Evolutionary conservation across 345 rosid species (phyloP).

Genomic region (Brassica nigra): DNA sequence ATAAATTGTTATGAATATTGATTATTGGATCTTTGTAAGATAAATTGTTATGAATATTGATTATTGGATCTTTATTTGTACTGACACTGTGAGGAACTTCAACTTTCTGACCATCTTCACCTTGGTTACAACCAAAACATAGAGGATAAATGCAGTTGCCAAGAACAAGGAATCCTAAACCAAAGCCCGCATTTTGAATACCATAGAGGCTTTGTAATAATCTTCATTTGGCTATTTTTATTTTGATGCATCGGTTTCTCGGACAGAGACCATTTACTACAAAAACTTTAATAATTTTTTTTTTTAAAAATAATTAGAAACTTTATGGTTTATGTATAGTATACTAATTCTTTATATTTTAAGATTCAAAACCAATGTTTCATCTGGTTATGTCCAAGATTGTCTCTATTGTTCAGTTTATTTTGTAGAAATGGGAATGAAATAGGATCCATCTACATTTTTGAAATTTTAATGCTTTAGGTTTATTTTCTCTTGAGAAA

Average conservation of each 20-base stretch:
- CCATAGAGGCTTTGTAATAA: neutral
- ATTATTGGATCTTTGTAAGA: neutral
- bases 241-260: no score
- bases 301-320: no score
- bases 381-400: neutral
- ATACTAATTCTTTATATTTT: no score
- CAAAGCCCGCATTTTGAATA: neutral
- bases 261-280: no score
- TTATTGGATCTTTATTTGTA: slow-evolving; percentile 1
- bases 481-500: neutral
- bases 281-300: no score
- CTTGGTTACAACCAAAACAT: slow-evolving; percentile 41
- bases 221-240: no score
- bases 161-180: neutral
- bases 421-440: neutral
- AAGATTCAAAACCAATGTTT: neutral
- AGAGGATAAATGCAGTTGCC: neutral
- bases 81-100: slow-evolving; percentile 38
- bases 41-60: slow-evolving; percentile 16
- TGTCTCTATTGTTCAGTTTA: neutral
- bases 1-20: slow-evolving; percentile 16
- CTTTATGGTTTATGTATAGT: no score
- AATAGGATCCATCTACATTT: neutral
- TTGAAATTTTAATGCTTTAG: neutral
- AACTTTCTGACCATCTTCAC: slow-evolving; percentile 50